Base-by-base conservation (phyloP, 208 protist genomes). In the Trypanosoma caninum region DNA sequence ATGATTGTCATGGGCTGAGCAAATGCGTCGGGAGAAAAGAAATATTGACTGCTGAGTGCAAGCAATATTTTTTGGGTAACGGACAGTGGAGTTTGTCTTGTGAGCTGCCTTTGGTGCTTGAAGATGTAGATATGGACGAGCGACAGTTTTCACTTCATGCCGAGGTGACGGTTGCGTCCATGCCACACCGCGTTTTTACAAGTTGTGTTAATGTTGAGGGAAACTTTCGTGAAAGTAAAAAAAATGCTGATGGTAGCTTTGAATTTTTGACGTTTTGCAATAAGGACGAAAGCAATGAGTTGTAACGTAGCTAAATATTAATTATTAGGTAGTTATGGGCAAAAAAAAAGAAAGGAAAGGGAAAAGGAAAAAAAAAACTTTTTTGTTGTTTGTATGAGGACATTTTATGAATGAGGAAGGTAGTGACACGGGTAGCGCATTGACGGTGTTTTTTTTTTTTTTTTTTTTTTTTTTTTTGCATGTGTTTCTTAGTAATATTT, bases 141-240 rank as follows among this genome's bases (percentile, higher is more conserved):
- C 30, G 14, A 10, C 3, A 0, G 10, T 28, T 73, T 27, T 10
- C 38, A 4, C 37, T 73, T 23, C 41, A 44, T 9, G 56, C 51
- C 0, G 50, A 58, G 30, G 58, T 73, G 42, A 52, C 54, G 1
- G 14, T 73, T 27, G 16, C 23, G 28, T 67, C 48, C 37, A 62
- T 65, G 59, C 67, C 58, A 14, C 51, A 65, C n/a, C 52, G 47
- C 0, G 37, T 47, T n/a, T 66, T 67, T 53, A 20, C 42, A 22
- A 33, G 62, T n/a, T 34, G 11, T 4, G 45, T 72, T 62, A 33
- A 53, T 10, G 37, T 46, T 16, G 0, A 6, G 10, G n/a, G n/a
- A n/a, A n/a, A n/a, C n/a, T n/a, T n/a, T n/a, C n/a, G n/a, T n/a
- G n/a, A n/a, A n/a, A n/a, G n/a, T n/a, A n/a, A n/a, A n/a, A n/a